phyloP scores from a whole-genome alignment of 2,329 filamentous ascomycete species.

The Davidsoniella virescens region DNA sequence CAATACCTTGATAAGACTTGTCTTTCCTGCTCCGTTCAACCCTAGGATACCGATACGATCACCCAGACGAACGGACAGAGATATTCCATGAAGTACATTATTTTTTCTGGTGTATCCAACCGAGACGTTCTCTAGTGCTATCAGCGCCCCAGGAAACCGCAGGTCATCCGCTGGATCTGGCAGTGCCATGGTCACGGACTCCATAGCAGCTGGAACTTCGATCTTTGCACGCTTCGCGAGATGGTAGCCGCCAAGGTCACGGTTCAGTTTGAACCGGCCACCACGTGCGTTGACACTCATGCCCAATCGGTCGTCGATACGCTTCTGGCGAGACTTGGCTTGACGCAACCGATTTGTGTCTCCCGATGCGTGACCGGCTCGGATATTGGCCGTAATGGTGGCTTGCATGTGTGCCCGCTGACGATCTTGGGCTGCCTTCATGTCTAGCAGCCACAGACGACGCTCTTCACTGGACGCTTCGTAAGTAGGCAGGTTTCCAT shows the following conservation, averaged over 20 bases:
- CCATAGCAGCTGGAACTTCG: slow-evolving; percentile 49
- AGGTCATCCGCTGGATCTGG: slow-evolving; percentile 48
- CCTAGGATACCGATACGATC: slow-evolving; percentile 62
- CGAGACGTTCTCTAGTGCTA: slow-evolving; percentile 52
- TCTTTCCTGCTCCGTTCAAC: slow-evolving; percentile 69
- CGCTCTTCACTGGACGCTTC: slow-evolving; percentile 52
- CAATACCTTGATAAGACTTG: slow-evolving; percentile 57
- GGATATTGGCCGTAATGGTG: slow-evolving; percentile 17
- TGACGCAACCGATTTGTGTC: slow-evolving; percentile 79
- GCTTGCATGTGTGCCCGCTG: too few relatives aligned
- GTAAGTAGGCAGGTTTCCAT: slow-evolving; percentile 57
- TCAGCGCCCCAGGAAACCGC: slow-evolving; percentile 56
- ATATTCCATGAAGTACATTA: slow-evolving; percentile 38
- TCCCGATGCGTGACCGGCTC: slow-evolving; percentile 57
- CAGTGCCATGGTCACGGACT: slow-evolving; percentile 38
- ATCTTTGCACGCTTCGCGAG: slow-evolving; percentile 46
- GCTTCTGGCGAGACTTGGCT: slow-evolving; percentile 71
- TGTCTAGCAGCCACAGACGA: slow-evolving; percentile 49
- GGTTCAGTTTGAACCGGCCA: slow-evolving; percentile 63
- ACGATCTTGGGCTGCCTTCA: slow-evolving; percentile 47
- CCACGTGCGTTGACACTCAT: slow-evolving; percentile 57
- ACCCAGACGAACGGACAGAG: slow-evolving; percentile 53
- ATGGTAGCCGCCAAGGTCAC: slow-evolving; percentile 51
- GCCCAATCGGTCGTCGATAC: slow-evolving; percentile 67
- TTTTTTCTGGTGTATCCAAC: slow-evolving; percentile 38